Percentiles rank a stretch among this genome's conserved stretches.
Evolutionary conservation across 1,284 basidiomycete genomes (phyloP).

Genomic region (Anthracocystis panici-leucophaei): DNA sequence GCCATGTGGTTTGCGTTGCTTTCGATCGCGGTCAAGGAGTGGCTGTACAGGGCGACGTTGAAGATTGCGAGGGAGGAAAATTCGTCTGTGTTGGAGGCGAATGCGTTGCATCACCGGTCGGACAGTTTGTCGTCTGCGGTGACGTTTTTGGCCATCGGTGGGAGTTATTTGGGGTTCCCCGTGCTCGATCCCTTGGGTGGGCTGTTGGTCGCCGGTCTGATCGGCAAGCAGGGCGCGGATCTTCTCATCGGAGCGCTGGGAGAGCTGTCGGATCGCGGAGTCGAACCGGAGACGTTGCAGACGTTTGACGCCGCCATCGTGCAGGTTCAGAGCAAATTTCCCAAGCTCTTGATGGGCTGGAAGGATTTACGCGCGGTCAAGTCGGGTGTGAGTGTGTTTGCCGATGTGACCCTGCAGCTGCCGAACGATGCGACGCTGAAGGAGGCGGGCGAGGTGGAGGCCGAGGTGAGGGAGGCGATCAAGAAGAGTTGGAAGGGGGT

Average conservation of each 20-base stretch:
- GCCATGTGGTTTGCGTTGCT: conserved; percentile 94
- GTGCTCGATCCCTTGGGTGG: conserved; percentile 92
- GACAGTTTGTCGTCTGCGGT: conserved; percentile 74
- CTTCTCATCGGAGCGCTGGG: conserved; percentile 80
- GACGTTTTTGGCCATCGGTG: conserved; percentile 70
- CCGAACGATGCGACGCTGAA: conserved; percentile 41
- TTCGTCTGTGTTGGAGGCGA: conserved; percentile 81
- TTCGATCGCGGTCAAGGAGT: conserved; percentile 88
- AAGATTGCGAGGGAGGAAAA: conserved; percentile 89
- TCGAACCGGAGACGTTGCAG: conserved; percentile 75
- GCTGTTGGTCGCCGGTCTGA: conserved; percentile 87
- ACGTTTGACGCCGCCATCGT: conserved; percentile 74
- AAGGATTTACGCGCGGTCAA: conserved; percentile 59
- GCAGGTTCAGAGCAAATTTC: conserved; percentile 21
- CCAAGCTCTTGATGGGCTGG: conserved; percentile 50
- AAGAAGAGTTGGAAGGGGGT: conserved; percentile 45
- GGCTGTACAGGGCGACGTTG: conserved; percentile 77
- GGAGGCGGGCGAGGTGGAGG: conserved; percentile 51
- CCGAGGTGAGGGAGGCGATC: conserved; percentile 39
- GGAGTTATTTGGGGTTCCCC: conserved; percentile 86
- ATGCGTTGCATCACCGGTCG: conserved; percentile 82
- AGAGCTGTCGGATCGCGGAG: conserved; percentile 87
- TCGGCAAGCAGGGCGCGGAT: conserved; percentile 83
- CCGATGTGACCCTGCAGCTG: conserved; percentile 59
- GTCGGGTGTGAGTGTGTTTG: conserved; percentile 60